Percentiles rank a stretch among this genome's conserved stretches.
Conservation (phyloP, 306 rosid genomes). For the Fagus crenata region DNA sequence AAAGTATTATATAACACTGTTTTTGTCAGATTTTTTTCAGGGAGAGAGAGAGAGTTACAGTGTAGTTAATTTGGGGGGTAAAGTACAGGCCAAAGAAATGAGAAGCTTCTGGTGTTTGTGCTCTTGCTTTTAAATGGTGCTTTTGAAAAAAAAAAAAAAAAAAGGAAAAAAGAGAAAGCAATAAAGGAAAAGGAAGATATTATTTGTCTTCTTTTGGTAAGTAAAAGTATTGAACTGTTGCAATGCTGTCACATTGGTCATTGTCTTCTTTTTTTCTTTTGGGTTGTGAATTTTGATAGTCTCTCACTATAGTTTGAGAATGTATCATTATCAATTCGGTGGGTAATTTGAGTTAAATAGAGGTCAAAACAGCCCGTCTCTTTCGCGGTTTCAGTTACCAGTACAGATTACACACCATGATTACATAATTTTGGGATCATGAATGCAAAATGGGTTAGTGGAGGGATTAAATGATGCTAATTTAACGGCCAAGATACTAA, state of each 20-base stretch:
- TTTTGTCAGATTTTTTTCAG: slow-evolving; percentile 7
- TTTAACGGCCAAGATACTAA: too few relatives aligned
- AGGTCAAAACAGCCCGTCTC: neutral
- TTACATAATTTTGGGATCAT: neutral
- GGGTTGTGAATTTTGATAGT: neutral
- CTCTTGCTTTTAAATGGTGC: neutral
- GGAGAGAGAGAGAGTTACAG: neutral
- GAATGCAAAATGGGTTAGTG: neutral
- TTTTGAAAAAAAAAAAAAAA: neutral
- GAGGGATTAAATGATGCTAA: neutral
- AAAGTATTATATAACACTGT: neutral
- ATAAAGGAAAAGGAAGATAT: neutral
- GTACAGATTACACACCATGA: neutral
- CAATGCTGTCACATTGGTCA: too few relatives aligned
- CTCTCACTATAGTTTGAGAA: neutral
- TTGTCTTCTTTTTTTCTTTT: neutral
- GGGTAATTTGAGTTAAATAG: neutral
- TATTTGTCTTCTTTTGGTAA: neutral
- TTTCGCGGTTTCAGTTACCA: slow-evolving; percentile 2
- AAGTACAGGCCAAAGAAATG: neutral
- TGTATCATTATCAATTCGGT: neutral
- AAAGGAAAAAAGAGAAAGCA: slow-evolving; percentile 1
- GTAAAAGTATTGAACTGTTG: too few relatives aligned
- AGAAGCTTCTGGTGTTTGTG: slow-evolving; percentile 47
- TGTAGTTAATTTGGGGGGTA: neutral